Evolutionary conservation across 2,329 filamentous ascomycete species (phyloP).

Genomic region (Diaporthe amygdali): DNA sequence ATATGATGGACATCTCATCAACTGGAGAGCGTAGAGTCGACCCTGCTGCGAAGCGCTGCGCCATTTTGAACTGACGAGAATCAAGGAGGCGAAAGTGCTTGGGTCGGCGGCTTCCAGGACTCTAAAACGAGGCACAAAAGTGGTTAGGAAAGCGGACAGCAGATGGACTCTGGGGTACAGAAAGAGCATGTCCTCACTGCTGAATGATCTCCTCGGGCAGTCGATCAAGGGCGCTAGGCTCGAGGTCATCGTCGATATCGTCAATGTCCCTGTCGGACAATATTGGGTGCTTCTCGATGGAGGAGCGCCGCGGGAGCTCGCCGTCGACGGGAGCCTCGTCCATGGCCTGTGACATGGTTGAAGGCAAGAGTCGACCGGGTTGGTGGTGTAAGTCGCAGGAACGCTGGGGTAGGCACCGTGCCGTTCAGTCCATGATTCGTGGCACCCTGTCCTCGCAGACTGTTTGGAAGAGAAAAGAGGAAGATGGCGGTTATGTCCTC

Average conservation of each 20-base stretch:
- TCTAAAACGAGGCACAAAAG: conserved; percentile 41
- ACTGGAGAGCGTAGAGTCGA: conserved; percentile 67
- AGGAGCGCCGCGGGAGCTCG: conserved; percentile 31
- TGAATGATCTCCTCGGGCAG: conserved; percentile 74
- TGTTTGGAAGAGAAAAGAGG: background rate
- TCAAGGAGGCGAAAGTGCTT: conserved; percentile 69
- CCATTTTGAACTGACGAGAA: conserved; percentile 71
- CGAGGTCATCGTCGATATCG: conserved; percentile 23
- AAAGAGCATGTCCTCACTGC: conserved; percentile 54
- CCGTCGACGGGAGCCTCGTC: conserved; percentile 26
- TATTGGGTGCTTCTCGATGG: conserved; percentile 40
- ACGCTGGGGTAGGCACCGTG: background rate
- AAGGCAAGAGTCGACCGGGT: background rate
- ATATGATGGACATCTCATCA: conserved; percentile 66
- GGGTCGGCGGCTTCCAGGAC: conserved; percentile 66
- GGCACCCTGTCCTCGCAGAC: background rate
- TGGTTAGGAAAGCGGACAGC: background rate
- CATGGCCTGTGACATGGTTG: conserved; percentile 29
- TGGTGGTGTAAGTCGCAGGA: background rate
- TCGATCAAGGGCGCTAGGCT: conserved; percentile 52
- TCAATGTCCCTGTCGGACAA: conserved; percentile 30
- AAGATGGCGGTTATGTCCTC: background rate
- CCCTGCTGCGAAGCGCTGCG: conserved; percentile 66
- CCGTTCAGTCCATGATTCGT: conserved; percentile 20
- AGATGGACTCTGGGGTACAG: background rate